Base-by-base conservation (phyloP, 495 filamentous ascomycete genomes). In the Penicillium turbatum region DNA sequence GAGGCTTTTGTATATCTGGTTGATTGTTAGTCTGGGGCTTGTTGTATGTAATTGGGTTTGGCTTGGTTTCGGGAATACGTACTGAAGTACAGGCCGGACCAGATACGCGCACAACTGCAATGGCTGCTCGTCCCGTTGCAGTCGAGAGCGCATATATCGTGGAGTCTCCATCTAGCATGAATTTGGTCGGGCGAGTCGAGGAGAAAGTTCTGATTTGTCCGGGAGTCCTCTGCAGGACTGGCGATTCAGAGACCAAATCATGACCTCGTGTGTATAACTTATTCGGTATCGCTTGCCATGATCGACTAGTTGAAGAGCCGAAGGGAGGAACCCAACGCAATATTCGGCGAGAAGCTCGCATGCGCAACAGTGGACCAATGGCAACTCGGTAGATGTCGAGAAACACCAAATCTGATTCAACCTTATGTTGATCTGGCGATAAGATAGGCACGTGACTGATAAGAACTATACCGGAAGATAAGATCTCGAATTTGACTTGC, bases 91-190 rank as follows among this genome's bases (percentile, higher is more conserved):
- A 90, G 19, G 82, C 84, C 24, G 87, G 82, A 0, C 93, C 93
- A 15, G 93, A 97, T 19, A 95, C 77, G 30, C 93, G 82, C 36
- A 98, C 85, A 8, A 97, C 84, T 2, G 95, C 95, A 66, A 98
- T 96, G 27, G 90, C 93, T 29, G 90, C 89, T 69, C 80, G 83
- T 6, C 95, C 92, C 12, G 88, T 72, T 2, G 88, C 89, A 9
- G 93, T 95, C 0, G 93, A 96, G 3, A 97, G 75, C 0, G 95
- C 93, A 64, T 92, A 97, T 13, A 99, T 95, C 3, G 93, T 97
- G 1, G 72, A 74, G 12, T 76, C 69, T 0, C 59, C 62, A 54
- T 71, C 67, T 32, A 67, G 49, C 48, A 68, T 57, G 15, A 66
- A 66, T 1, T n/a, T 43, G 11, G 16, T 15, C 0, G 43, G 51